Conservation (phyloP, 768 basidiomycete genomes). For the Ramaria sp. region DNA sequence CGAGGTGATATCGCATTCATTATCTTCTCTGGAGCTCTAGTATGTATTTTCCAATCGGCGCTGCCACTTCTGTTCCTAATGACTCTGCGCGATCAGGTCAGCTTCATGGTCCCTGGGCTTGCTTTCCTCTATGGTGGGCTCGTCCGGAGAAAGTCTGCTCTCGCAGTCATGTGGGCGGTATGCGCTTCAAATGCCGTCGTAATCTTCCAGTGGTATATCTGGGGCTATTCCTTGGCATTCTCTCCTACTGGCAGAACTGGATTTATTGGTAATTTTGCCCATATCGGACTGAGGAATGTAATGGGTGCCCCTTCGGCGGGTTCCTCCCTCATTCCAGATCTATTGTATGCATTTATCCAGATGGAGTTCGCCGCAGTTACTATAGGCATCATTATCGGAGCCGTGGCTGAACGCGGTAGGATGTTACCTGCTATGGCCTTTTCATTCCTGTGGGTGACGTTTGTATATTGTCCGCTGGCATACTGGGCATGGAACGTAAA, state of each 20-base stretch:
- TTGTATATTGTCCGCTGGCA: slow-evolving; percentile 83
- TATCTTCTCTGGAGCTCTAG: slow-evolving; percentile 55
- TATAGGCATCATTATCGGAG: slow-evolving; percentile 64
- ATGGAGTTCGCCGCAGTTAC: slow-evolving; percentile 83
- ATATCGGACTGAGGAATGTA: slow-evolving; percentile 69
- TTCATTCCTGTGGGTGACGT: slow-evolving; percentile 73
- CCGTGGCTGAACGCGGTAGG: slow-evolving; percentile 67
- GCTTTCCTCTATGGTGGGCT: slow-evolving; percentile 65
- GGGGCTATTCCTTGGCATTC: slow-evolving; percentile 81
- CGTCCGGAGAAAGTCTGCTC: slow-evolving; percentile 55
- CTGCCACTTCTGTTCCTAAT: slow-evolving; percentile 17
- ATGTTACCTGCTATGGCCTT: slow-evolving; percentile 75
- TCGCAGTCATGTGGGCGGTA: slow-evolving; percentile 70
- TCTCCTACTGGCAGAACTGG: slow-evolving; percentile 65
- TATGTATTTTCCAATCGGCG: slow-evolving; percentile 66
- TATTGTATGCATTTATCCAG: slow-evolving; percentile 80
- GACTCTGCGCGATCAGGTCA: neutral
- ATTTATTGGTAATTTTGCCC: slow-evolving; percentile 67
- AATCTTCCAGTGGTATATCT: slow-evolving; percentile 75
- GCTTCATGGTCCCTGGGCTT: slow-evolving; percentile 23
- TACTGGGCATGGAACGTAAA: slow-evolving; percentile 74
- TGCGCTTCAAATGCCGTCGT: slow-evolving; percentile 62
- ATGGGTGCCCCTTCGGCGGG: slow-evolving; percentile 65
- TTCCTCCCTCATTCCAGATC: slow-evolving; percentile 67
- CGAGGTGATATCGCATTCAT: slow-evolving; percentile 66